phyloP scores from a whole-genome alignment of 1,139 yeast species.

The Nakaseomyces delphensis region DNA sequence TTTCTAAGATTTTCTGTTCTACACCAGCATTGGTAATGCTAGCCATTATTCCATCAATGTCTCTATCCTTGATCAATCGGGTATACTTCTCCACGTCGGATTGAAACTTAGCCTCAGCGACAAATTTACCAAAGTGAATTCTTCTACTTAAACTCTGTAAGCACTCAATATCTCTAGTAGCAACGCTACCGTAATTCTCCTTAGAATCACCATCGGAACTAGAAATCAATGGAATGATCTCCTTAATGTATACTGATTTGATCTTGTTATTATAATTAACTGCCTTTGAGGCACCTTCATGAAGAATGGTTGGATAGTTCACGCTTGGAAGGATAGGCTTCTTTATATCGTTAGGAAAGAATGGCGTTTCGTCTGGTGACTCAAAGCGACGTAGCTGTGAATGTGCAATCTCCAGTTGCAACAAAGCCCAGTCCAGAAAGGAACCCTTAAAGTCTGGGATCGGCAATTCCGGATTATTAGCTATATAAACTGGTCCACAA shows the following conservation, averaged over 20 bases:
- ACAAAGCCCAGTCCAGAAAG: slow-evolving; percentile 76
- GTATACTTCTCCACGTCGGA: slow-evolving; percentile 57
- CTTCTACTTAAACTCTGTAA: slow-evolving; percentile 87
- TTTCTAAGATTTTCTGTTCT: slow-evolving; percentile 70
- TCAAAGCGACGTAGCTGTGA: slow-evolving; percentile 83
- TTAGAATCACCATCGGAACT: slow-evolving; percentile 64
- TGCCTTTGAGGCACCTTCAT: slow-evolving; percentile 55
- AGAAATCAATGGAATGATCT: slow-evolving; percentile 67
- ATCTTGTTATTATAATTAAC: slow-evolving; percentile 69
- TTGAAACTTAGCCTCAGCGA: slow-evolving; percentile 87
- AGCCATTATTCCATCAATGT: slow-evolving; percentile 62
- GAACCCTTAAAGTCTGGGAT: slow-evolving; percentile 70
- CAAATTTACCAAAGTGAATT: slow-evolving; percentile 94
- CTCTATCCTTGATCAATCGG: slow-evolving; percentile 54
- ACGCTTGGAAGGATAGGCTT: slow-evolving; percentile 70
- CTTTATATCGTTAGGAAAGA: slow-evolving; percentile 61
- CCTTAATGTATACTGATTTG: slow-evolving; percentile 53
- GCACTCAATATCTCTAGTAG: slow-evolving; percentile 75
- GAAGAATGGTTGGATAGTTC: slow-evolving; percentile 70
- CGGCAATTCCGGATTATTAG: slow-evolving; percentile 39
- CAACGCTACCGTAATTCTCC: slow-evolving; percentile 84
- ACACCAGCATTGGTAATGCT: slow-evolving; percentile 83
- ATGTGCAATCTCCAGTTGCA: slow-evolving; percentile 69
- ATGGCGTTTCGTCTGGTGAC: slow-evolving; percentile 94
- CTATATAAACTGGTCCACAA: slow-evolving; percentile 66